Base-by-base conservation (phyloP, 2,329 filamentous ascomycete species). In the Aureobasidium subglaciale region DNA sequence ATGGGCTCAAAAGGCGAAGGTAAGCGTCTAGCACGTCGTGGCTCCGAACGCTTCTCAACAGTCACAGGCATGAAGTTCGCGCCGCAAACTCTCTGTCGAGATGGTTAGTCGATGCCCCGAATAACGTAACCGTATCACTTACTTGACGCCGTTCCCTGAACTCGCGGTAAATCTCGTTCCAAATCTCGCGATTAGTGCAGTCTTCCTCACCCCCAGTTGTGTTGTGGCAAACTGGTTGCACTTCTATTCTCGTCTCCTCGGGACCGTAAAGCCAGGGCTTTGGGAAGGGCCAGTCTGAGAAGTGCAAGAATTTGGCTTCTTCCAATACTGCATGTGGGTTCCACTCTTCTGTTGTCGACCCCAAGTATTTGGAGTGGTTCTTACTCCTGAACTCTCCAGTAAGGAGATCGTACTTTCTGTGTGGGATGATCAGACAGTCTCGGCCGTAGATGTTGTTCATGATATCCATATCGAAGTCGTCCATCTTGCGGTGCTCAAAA, bases 341-440 rank as follows among this genome's bases (percentile, higher is more conserved):
- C 29, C 43, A 48, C 1, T 4, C 4, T 34, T 34, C 43, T 1
- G 3, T 13, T 8, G 18, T 8, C 13, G 78, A 78, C 1, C 81
- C 79, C 2, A 84, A 63, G 58, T 79, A 84, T 4, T 68, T 67
- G 0, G 63, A 63, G 62, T 84, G 82, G 24, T 79, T 68, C 3
- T 78, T 72, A 1, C 58, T 63, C 7, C 84, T 78, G 62, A 87
- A 87, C 67, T 87, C 85, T 13, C 80, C 80, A 0, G 78, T 81
- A 1, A 87, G 64, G 20, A 88, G 70, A 7, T 76, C 79, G 61
- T 86, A 86, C 0, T 77, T 77, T 0, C 83, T 76, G 58, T 88
- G 85, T 0, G 85, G 84, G 1, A 88, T 71, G 16, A 86, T 74
- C 80, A 85, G 67, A 3, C 82, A 82, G 30, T 70, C 80, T 41